These are phyloP conservation scores for Pichia sp. DNA, from an alignment of 1,139 yeast species.

Conservation along the genomic window DNA sequence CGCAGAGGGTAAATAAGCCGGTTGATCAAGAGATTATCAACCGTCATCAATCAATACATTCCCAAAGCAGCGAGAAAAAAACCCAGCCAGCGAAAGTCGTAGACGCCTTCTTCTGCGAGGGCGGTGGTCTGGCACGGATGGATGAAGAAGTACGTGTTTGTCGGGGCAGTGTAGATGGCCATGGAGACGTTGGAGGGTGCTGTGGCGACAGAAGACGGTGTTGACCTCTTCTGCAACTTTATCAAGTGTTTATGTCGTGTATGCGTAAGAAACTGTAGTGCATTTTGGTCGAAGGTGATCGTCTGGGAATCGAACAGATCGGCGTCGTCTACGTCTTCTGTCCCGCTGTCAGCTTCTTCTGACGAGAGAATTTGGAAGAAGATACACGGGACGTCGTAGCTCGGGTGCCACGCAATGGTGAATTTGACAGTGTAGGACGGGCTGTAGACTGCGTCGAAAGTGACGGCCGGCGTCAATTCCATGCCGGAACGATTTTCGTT, in stretches of 20 bases:
- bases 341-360: not conserved
- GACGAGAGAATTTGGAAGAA: constrained; percentile 1
- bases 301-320: not conserved
- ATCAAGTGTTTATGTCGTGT: not conserved
- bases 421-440: not conserved
- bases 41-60: not conserved
- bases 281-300: not conserved
- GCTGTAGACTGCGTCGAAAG: not conserved
- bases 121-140: constrained; percentile 30
- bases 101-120: not conserved
- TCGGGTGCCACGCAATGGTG: constrained; percentile 1
- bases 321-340: not conserved
- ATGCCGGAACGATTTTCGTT: not conserved
- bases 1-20: not conserved
- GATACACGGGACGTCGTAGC: constrained; percentile 3
- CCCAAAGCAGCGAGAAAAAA: constrained; percentile 9
- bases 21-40: not conserved
- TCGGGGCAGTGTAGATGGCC: not conserved
- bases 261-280: not conserved
- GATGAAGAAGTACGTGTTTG: constrained; percentile 14
- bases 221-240: not conserved
- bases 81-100: constrained; percentile 4
- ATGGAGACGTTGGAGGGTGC: not conserved
- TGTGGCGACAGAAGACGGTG: not conserved
- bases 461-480: not conserved